Base-by-base conservation (phyloP, 768 basidiomycete genomes). In the Leccinum pellstonianum region DNA sequence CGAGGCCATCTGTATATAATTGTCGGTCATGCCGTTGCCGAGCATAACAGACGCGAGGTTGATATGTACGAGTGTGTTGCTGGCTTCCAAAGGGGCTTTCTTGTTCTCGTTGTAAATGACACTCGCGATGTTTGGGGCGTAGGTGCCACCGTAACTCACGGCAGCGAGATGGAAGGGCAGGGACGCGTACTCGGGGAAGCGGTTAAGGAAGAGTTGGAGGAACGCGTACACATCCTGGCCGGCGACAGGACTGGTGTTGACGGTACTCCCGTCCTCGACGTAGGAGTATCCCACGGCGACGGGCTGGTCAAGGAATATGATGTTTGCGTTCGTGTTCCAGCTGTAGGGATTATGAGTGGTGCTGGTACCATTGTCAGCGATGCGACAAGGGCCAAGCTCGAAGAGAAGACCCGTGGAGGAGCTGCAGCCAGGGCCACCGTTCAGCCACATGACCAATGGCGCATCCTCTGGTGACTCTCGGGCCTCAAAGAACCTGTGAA, bases 251-350 rank as follows among this genome's bases (percentile, higher is more conserved):
- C 87, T 90, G 49, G 83, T 91, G 74, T 86, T 83, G 53, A 98
- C 90, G 2, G 80, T 81, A 2, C 84, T 86, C 38, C 86, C 86
- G 41, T 90, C 86, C 12, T 87, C 83, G 1, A 86, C 82, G 70
- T 95, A 98, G 1, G 92, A 95, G 76, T 82, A 96, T 33, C 96
- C 95, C 41, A 97, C 95, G 57, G 89, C 85, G 65, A 95, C 83
- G 19, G 95, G 95, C 68, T 93, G 81, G 67, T 85, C 83, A 60
- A 84, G 80, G 74, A 83, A 83, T 61, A 84, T 81, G 21, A 83
- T 70, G 64, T 86, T 86, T 23, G 86, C 82, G 63, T 87, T 76
- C 43, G 78, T 80, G 66, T 87, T 99, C 96, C 96, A 99, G 64
- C 88, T 88, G 79, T 91, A 71, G 6, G 85, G 81, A 75, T 99